Percentiles rank a stretch among this genome's conserved stretches.
Evolutionary conservation across 2,329 filamentous ascomycete genomes (phyloP).

Genomic region (Fusarium buharicum): DNA sequence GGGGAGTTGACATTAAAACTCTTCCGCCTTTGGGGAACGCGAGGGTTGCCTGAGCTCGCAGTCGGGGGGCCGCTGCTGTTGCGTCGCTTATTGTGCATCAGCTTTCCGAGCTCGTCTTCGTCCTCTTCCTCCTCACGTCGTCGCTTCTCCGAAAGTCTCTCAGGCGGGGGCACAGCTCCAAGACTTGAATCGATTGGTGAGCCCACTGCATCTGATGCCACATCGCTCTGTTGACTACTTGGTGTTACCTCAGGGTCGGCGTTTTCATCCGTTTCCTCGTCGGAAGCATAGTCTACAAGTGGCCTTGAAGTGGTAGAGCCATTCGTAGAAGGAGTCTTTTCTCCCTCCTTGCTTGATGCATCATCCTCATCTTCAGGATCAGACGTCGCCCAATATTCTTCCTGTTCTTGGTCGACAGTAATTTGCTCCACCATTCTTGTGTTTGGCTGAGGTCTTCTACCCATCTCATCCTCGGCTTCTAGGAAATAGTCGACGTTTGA

Average conservation of each 20-base stretch:
- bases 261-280: conserved; percentile 74
- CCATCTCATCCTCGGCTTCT: conserved; percentile 72
- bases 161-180: conserved; percentile 67
- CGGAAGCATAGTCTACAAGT: conserved; percentile 91
- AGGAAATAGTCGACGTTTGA: conserved; percentile 75
- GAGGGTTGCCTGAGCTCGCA: conserved; percentile 52
- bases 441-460: conserved; percentile 55
- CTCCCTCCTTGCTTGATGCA: conserved; percentile 50
- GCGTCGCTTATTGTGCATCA: conserved; percentile 73
- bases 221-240: conserved; percentile 45
- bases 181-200: conserved; percentile 43
- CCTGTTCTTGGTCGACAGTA: conserved; percentile 79
- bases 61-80: conserved; percentile 65
- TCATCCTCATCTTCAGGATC: conserved; percentile 84
- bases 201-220: conserved; percentile 50
- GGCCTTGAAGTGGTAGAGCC: conserved; percentile 73
- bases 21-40: conserved; percentile 50
- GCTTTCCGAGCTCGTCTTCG: conserved; percentile 88
- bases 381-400: conserved; percentile 92
- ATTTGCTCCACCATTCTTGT: conserved; percentile 77
- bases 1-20: conserved; percentile 56
- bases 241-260: conserved; percentile 66
- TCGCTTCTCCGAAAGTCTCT: conserved; percentile 87
- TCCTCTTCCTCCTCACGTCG: conserved; percentile 90
- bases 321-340: conserved; percentile 61